These are phyloP conservation scores for Colletotrichum sidae DNA, from an alignment of 2,329 filamentous ascomycete genomes.

Conservation along the genomic window DNA sequence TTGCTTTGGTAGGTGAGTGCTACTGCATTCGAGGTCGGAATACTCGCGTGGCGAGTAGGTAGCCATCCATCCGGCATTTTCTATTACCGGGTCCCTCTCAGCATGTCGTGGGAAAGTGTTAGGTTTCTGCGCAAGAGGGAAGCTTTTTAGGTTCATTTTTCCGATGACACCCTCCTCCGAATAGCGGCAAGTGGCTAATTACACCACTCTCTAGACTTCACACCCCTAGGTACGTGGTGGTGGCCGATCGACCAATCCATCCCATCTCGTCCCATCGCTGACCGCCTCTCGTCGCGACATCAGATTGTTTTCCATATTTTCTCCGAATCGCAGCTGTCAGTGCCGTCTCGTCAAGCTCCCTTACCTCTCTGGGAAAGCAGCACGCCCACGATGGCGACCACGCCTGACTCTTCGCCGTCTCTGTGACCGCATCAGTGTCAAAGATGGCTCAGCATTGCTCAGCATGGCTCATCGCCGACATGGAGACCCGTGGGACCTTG, in stretches of 20 bases:
- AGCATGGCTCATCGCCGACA: not conserved
- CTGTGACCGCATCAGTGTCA: constrained; percentile 23
- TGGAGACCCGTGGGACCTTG: not conserved
- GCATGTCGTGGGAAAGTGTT: no score
- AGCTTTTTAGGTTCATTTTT: not conserved
- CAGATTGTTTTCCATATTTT: not conserved
- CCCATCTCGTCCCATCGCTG: constrained; percentile 21
- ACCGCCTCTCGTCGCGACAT: constrained; percentile 29
- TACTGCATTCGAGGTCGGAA: no score
- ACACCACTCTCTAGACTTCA: not conserved
- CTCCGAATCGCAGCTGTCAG: no score
- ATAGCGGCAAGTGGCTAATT: no score
- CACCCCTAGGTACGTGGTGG: not conserved
- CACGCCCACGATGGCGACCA: constrained; percentile 1
- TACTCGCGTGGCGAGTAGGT: no score
- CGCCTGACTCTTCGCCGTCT: constrained; percentile 15
- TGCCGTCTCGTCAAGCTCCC: no score
- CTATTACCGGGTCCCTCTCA: no score
- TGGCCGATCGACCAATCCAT: constrained; percentile 11
- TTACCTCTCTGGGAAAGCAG: no score
- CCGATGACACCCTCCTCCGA: not conserved
- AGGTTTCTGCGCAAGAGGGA: no score
- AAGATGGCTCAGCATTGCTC: constrained; percentile 7
- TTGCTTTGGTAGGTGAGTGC: no score
- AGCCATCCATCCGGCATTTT: no score